Evolutionary conservation across 306 rosid genomes (phyloP).

Genomic region (Neltuma alba): DNA sequence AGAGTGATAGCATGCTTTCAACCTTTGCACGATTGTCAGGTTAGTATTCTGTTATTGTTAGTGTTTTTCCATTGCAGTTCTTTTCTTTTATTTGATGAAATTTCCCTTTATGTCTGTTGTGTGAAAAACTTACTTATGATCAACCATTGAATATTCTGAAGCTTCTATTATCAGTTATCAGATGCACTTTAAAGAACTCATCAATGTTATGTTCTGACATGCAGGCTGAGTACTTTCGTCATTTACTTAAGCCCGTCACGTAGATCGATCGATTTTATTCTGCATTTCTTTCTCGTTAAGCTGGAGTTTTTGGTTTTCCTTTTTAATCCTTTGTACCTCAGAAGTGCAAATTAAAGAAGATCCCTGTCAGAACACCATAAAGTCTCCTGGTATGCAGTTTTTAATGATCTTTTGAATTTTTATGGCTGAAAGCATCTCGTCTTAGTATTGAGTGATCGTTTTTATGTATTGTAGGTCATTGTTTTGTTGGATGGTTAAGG

Average conservation of each 20-base stretch:
- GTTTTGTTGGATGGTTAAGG: conserved; percentile 66
- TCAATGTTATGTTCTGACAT: conserved; percentile 34
- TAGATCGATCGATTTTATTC: conserved; percentile 42
- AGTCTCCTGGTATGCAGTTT: conserved; percentile 44
- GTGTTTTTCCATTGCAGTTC: conserved; percentile 32
- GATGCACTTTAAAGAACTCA: conserved; percentile 29
- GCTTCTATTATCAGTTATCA: conserved; percentile 13
- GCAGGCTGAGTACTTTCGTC: conserved; percentile 94
- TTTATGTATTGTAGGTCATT: conserved; percentile 46
- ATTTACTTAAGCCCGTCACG: conserved; percentile 92
- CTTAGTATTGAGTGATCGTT: conserved; percentile 9
- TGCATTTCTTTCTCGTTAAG: conserved; percentile 37
- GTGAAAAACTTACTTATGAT: neutral
- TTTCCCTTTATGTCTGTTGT: conserved; percentile 7
- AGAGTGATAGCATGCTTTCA: conserved; percentile 96
- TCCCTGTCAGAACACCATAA: conserved; percentile 38
- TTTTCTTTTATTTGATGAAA: conserved; percentile 27
- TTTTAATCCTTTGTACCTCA: conserved; percentile 43
- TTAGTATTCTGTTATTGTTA: conserved; percentile 38
- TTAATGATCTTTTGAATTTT: conserved; percentile 22
- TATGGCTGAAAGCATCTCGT: conserved; percentile 13
- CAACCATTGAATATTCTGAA: neutral
- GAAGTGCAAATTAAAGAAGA: conserved; percentile 50
- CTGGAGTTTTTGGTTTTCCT: conserved; percentile 48
- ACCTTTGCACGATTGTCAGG: conserved; percentile 93